Evolutionary conservation across 2,329 filamentous ascomycete genomes (phyloP).

Genomic region (Penicillium sp.): DNA sequence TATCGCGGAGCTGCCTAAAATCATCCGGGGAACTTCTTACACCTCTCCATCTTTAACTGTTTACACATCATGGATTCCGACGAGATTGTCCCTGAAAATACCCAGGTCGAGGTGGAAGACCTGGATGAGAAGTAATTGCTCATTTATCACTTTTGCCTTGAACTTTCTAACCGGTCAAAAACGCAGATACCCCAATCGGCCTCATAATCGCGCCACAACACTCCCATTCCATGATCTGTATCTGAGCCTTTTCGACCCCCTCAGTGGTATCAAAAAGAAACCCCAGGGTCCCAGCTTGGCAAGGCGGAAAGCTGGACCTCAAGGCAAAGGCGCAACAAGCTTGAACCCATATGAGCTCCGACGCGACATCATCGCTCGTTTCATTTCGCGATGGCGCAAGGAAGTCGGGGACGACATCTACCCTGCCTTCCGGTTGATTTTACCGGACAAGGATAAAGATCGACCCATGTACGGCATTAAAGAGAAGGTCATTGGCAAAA

Average conservation of each 20-base stretch:
- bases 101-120: conserved; percentile 32
- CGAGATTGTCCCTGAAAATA: conserved; percentile 28
- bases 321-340: conserved; percentile 56
- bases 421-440: conserved; percentile 86
- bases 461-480: conserved; percentile 93
- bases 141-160: background rate
- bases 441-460: conserved; percentile 91
- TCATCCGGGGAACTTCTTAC: conserved; percentile 22
- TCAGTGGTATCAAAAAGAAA: conserved; percentile 77
- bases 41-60: conserved; percentile 1
- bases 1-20: conserved; percentile 39
- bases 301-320: conserved; percentile 65
- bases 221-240: conserved; percentile 83
- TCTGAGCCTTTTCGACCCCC: conserved; percentile 78
- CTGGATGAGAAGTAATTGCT: conserved; percentile 40
- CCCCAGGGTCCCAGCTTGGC: conserved; percentile 61
- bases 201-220: conserved; percentile 78
- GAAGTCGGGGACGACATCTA: conserved; percentile 93
- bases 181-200: conserved; percentile 77
- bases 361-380: conserved; percentile 80
- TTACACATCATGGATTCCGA: conserved; percentile 39
- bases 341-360: conserved; percentile 77
- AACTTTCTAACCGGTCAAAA: conserved; percentile 18
- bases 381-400: conserved; percentile 83
- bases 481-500: conserved; percentile 85